Base-by-base conservation (phyloP, 2,329 filamentous ascomycete genomes). In the Claviceps quebecensis region DNA sequence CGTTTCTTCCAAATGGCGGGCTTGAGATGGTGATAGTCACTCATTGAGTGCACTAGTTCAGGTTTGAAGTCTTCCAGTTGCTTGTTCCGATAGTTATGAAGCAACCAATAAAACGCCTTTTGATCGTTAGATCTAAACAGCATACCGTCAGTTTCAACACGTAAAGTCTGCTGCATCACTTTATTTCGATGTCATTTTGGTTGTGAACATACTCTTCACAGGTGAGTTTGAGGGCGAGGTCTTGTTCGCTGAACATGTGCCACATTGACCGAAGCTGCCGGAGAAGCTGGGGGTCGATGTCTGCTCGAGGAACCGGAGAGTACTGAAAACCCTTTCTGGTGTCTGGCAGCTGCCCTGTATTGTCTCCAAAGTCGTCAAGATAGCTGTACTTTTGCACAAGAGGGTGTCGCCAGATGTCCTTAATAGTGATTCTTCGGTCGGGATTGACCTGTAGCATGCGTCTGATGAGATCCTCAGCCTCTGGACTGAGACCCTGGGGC, bases 21-120 rank as follows among this genome's bases (percentile, higher is more conserved):
- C 52, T 74, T 75, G 39, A 86, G 77, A 60, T 94, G 88, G 60
- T 96, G 91, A 59, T 94, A 93, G 61, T 97, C 91, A 66, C 89
- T 95, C 52, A 84, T 78, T 1, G 91, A 95, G 62, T 93, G 86
- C n/a, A 80, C 80, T 51, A 96, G 71, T 22, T 86, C 78, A 34
- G 83, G 81, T 53, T 84, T 84, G 62, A 93, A 97, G 61, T 95
- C 87, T 63, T 97, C 90, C 1, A 95, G 68, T 58, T 93, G 84
- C 55, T 87, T 82, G 56, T 95, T 83, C 45, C 87, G 80, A 64
- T 95, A 94, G 64, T 84, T 85, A 56, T 84, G 69, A 7, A 98
- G 76, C 19, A 94, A 77, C 67, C 82, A 85, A 66, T 97, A 98
- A 66, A 97, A 96, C 57, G 91, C 77, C 62, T 95, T 95, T 63